These are phyloP conservation scores for Volvariella surrecta DNA, from an alignment of 1,284 basidiomycete species.

Conservation along the genomic window DNA sequence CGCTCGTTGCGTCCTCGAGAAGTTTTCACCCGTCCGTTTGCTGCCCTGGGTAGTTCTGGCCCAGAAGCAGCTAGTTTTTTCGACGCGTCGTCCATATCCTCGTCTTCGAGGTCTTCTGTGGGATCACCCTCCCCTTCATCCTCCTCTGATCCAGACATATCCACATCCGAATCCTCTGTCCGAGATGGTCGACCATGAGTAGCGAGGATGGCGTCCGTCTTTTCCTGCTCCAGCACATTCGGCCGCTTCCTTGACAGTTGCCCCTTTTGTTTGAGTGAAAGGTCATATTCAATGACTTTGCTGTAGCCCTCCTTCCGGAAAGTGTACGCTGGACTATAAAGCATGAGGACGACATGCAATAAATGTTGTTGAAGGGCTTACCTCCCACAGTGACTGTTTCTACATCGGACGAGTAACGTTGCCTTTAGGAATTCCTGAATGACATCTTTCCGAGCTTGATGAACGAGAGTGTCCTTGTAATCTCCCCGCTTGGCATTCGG, in stretches of 20 bases:
- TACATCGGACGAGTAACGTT: conserved; percentile 66
- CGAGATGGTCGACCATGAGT: conserved; percentile 13
- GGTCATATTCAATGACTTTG: conserved; percentile 92
- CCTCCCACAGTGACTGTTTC: conserved; percentile 71
- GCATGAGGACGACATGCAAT: conserved; percentile 1
- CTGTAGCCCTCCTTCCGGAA: conserved; percentile 93
- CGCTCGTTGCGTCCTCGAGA: conserved; percentile 78
- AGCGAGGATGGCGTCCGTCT: conserved; percentile 18
- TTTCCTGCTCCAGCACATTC: conserved; percentile 59
- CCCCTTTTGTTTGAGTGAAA: conserved; percentile 73
- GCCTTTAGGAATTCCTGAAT: conserved; percentile 80
- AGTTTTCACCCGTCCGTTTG: conserved; percentile 72
- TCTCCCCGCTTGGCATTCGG: conserved; percentile 63
- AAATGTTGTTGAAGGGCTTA: conserved; percentile 35
- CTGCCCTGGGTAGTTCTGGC: conserved; percentile 47
- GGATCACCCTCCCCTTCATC: conserved; percentile 33
- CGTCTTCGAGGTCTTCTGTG: conserved; percentile 23
- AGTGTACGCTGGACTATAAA: conserved; percentile 67
- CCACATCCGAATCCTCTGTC: conserved; percentile 34
- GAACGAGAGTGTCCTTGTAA: conserved; percentile 87
- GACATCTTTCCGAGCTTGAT: conserved; percentile 79
- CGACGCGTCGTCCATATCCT: conserved; percentile 29
- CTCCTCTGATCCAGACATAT: conserved; percentile 29
- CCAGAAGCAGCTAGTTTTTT: conserved; percentile 8
- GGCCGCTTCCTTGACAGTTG: conserved; percentile 56